Evolutionary conservation across 306 rosid genomes (phyloP).

Genomic region (Boehmeria nivea): DNA sequence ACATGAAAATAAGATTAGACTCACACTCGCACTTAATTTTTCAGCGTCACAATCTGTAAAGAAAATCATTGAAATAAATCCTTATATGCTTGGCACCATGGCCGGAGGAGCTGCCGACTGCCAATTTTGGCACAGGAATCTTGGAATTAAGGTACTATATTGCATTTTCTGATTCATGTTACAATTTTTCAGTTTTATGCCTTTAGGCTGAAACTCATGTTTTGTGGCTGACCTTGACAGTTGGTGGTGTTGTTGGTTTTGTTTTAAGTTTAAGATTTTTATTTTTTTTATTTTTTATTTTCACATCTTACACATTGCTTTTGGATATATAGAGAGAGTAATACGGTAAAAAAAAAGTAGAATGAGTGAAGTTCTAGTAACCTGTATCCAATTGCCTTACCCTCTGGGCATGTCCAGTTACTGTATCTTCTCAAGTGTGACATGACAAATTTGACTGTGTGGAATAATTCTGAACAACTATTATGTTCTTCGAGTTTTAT

Average conservation of each 20-base stretch:
- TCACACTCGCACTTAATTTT: constrained; percentile 6
- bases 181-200: neutral
- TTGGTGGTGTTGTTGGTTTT: neutral
- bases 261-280: neutral
- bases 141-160: constrained; percentile 46
- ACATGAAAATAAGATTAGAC: neutral
- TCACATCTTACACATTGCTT: no score
- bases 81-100: constrained; percentile 57
- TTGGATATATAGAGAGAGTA: neutral
- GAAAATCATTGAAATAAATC: constrained; percentile 50
- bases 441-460: neutral
- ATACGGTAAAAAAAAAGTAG: neutral
- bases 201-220: neutral
- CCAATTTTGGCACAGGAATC: constrained; percentile 52
- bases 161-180: neutral
- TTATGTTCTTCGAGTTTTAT: neutral
- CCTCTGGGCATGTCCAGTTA: neutral
- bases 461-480: neutral
- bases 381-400: neutral
- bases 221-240: neutral
- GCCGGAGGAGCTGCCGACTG: constrained; percentile 61
- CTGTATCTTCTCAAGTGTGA: neutral
- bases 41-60: constrained; percentile 94
- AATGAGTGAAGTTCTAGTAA: neutral
- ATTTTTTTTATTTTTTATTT: no score